Conservation (phyloP, 2,329 filamentous ascomycete species). For the Escovopsis sp. region DNA sequence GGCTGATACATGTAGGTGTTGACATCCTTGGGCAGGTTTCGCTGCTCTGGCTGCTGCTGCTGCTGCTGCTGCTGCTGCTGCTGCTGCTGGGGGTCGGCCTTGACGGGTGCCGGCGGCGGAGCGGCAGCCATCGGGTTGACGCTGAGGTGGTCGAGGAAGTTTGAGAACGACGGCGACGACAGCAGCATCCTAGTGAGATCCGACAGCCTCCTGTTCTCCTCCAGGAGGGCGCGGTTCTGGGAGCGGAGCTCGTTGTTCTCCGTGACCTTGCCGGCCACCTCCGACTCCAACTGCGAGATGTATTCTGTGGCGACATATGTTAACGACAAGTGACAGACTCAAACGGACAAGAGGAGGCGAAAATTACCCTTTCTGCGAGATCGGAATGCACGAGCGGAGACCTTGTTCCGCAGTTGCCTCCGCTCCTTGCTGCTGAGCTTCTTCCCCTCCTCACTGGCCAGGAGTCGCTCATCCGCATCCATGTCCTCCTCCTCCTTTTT, state of each 20-base stretch:
- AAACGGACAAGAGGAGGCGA: not conserved
- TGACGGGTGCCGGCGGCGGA: constrained; percentile 22
- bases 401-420: constrained; percentile 95
- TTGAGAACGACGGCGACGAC: constrained; percentile 67
- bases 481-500: constrained; percentile 97
- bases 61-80: constrained; percentile 18
- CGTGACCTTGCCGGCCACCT: constrained; percentile 69
- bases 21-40: constrained; percentile 48
- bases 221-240: constrained; percentile 67
- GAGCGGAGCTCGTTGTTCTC: constrained; percentile 69
- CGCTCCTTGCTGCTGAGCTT: constrained; percentile 97
- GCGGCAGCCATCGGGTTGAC: constrained; percentile 36
- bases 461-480: constrained; percentile 89
- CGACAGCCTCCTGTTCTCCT: constrained; percentile 71
- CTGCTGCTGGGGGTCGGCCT: constrained; percentile 23
- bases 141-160: constrained; percentile 60
- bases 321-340: constrained; percentile 3
- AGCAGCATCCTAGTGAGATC: constrained; percentile 72
- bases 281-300: constrained; percentile 83
- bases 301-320: constrained; percentile 51
- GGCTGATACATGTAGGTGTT: constrained; percentile 44
- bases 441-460: constrained; percentile 97
- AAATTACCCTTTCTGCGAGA: constrained; percentile 87
- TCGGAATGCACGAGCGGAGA: constrained; percentile 92
- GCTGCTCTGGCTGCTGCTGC: constrained; percentile 24